A percentile compares a stretch with the other conserved stretches of the same genome.
These are phyloP conservation scores for Ceratobasidium sp. DNA, from an alignment of 1,284 basidiomycete species.

Conservation along the genomic window DNA sequence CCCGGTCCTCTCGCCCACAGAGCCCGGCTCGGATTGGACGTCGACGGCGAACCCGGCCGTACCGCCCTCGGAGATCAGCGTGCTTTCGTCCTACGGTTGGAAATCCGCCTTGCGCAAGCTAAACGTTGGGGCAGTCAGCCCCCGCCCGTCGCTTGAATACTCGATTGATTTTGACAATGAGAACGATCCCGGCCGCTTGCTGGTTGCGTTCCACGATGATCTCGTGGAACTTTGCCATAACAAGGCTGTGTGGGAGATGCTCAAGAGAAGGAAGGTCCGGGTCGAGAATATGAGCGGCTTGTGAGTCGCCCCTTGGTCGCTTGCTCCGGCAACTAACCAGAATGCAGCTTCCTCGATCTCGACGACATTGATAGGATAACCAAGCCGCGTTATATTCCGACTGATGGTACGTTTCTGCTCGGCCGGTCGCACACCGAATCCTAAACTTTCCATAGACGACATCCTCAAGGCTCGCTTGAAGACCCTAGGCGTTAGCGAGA, in stretches of 20 bases:
- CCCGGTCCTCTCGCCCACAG: conserved; percentile 35
- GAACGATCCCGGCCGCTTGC: conserved; percentile 77
- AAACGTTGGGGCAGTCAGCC: conserved; percentile 14
- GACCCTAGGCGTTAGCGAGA: conserved; percentile 81
- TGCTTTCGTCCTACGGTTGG: conserved; percentile 33
- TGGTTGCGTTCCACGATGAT: conserved; percentile 67
- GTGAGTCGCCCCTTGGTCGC: conserved; percentile 59
- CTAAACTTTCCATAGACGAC: conserved; percentile 64
- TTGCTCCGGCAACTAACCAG: background rate
- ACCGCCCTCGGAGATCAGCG: conserved; percentile 39
- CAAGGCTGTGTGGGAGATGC: conserved; percentile 64
- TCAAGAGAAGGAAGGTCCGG: conserved; percentile 71
- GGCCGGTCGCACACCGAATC: background rate
- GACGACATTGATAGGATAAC: conserved; percentile 77
- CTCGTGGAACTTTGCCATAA: conserved; percentile 79
- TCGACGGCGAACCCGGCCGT: conserved; percentile 45
- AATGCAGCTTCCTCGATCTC: conserved; percentile 70
- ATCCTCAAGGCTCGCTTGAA: conserved; percentile 76
- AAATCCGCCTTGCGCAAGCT: conserved; percentile 25
- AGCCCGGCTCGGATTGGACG: conserved; percentile 59
- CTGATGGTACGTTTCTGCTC: conserved; percentile 65
- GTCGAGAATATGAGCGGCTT: conserved; percentile 83
- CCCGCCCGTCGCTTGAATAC: conserved; percentile 52
- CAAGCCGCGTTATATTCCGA: conserved; percentile 79
- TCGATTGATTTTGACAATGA: conserved; percentile 62